Base-by-base conservation (phyloP, 2,329 filamentous ascomycete genomes). In the Botrytis cinerea region DNA sequence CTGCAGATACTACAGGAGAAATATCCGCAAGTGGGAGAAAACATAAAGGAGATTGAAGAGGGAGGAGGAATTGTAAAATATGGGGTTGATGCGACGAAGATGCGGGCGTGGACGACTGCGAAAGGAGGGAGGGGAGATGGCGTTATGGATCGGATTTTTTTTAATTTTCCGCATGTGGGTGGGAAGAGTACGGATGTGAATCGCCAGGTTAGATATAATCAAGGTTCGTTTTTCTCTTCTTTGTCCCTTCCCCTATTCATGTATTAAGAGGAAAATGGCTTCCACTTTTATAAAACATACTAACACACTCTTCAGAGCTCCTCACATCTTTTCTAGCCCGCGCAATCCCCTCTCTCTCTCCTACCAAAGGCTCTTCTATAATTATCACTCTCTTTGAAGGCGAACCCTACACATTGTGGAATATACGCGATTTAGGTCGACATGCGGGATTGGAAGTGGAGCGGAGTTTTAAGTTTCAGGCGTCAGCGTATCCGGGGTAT, bases 161-260 rank as follows among this genome's bases (percentile, higher is more conserved):
- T 98, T 89, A 97, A 98, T 86, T 99, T 99, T 83, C 96, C 96
- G 51, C 96, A 99, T 84, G 92, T 97, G 5, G 96, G 96, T 76
- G 96, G 96, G 63, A 91, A 97, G 79, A 92, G 90, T 76, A 98
- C 92, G 78, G 95, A 98, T 84, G 92, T 98, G 73, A 98, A 98
- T 84, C 88, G 96, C 51, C 96, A 99, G 83, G 94, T 98, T 22
- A 90, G 96, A 73, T 90, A 93, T 82, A 98, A 99, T 84, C 95
- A 97, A 83, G 83, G 82, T 82, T 75, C 40, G 48, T 57, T 6
- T 16, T 16, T 57, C 63, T 72, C 12, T 46, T 48, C 60, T 66
- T 73, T 5, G 16, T 10, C 10, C 28, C 25, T 60, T 38, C 8
- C 7, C 46, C 22, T 48, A 25, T 25, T n/a, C 1, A 6, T 14